A percentile compares a stretch with the other conserved stretches of the same genome.
Conservation (phyloP, 345 rosid species). For the Xanthoceras sorbifolium region DNA sequence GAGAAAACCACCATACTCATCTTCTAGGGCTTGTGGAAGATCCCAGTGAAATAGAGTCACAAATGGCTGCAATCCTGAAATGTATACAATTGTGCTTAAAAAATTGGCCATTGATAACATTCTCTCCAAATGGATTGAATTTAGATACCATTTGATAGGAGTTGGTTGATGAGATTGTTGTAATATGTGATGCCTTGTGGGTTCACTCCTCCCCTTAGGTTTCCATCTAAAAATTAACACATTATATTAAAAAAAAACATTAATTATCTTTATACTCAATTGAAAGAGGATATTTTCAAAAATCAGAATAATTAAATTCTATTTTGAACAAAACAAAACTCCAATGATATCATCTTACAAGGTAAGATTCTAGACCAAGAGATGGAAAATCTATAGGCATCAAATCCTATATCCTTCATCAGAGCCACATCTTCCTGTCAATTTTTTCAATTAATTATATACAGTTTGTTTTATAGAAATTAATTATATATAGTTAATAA, state of each 20-base stretch:
- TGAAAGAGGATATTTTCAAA: neutral
- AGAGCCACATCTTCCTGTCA: constrained; percentile 41
- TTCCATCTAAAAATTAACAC: neutral
- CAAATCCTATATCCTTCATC: constrained; percentile 39
- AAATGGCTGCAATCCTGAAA: constrained; percentile 24
- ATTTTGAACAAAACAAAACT: neutral
- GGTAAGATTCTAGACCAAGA: constrained; percentile 51
- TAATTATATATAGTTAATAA: too few relatives aligned
- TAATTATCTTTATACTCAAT: neutral
- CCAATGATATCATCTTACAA: constrained; percentile 27
- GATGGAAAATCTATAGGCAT: constrained; percentile 44
- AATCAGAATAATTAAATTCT: neutral
- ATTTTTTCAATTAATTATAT: neutral
- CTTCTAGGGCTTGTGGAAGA: constrained; percentile 29
- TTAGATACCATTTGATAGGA: neutral
- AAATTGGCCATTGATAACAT: neutral
- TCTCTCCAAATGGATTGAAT: neutral
- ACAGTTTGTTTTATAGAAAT: too few relatives aligned
- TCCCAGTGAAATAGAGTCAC: constrained; percentile 31
- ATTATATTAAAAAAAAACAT: neutral
- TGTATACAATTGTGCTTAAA: neutral
- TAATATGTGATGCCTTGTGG: constrained; percentile 10
- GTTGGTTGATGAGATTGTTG: constrained; percentile 20
- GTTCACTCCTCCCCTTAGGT: constrained; percentile 13
- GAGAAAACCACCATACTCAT: constrained; percentile 21